Evolutionary conservation across 2,329 filamentous ascomycete species (phyloP), one percentile per base, ranked within the genome.

Genomic region (Ceratocystis cubensis): DNA sequence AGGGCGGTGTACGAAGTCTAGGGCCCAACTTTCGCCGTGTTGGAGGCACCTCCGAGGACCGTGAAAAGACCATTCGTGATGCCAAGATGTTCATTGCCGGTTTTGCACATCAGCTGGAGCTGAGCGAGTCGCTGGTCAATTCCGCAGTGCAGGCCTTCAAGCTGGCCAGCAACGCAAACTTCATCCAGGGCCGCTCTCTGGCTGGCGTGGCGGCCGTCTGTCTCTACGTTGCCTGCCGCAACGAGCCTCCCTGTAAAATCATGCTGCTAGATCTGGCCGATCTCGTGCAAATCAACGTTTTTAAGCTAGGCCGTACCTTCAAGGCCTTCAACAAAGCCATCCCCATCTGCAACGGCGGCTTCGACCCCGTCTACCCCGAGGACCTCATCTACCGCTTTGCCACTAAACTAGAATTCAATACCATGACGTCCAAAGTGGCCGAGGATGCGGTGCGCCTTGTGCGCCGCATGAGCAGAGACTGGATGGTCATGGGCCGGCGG

Each of bases 251-350:
- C 28, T 96, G 94, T 73, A 88, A 87, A 53, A 82, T 94, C 70
- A 92, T 99, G 88, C 82, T 99, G 56, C 97, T 99, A 74, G 94
- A 99, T 74, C 85, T 99, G 73, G 90, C 94, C 13, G 94, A 99
- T 73, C 81, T 93, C 68, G 78, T 81, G 66, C 82, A 83, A 78
- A 84, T 94, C 73, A 96, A 96, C 71, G 93, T 99, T 28, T 99
- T 96, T 77, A 88, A 89, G 69, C 82, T 99, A 15, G 94, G 94
- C 53, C 87, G 89, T 69, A 89, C 90, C 33, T 97, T 96, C 81
- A 96, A 95, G 74, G 85, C 86, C 48, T 82, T 96, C 66, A 83
- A 90, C 69, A 84, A 88, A 70, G 83, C 86, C 44, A 83, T 89
- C 45, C 86, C 86, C 61, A 80, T 89, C 28, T 84, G 89, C 70